Conservation (phyloP, 441 rosid genomes). For the Dalechampia spathulata region DNA sequence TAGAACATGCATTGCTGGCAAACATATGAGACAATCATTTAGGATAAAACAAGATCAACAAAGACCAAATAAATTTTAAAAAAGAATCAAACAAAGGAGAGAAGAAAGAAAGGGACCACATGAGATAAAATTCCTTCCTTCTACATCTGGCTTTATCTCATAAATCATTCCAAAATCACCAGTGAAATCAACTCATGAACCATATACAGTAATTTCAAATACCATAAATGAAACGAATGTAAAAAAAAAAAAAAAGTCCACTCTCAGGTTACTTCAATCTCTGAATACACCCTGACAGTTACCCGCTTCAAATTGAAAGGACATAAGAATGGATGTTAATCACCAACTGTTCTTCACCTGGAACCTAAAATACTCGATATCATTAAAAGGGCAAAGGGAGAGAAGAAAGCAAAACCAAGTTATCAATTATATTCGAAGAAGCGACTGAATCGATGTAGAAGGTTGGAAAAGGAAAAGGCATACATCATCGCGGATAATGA, state of each 20-base stretch:
- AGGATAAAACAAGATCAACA: neutral
- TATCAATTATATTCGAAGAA: slow-evolving; percentile 20
- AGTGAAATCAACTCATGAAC: neutral
- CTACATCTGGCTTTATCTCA: neutral
- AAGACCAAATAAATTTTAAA: neutral
- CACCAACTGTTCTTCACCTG: neutral
- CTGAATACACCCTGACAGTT: slow-evolving; percentile 3
- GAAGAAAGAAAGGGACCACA: slow-evolving; percentile 4
- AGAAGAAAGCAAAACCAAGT: slow-evolving; percentile 14
- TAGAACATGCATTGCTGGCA: slow-evolving; percentile 1
- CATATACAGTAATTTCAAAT: neutral
- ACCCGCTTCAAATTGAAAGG: slow-evolving; percentile 1
- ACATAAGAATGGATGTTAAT: neutral
- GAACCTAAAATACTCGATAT: neutral
- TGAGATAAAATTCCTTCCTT: neutral
- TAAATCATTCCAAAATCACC: neutral
- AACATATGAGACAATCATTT: slow-evolving; percentile 10
- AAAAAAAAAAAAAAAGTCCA: neutral
- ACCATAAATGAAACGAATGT: neutral
- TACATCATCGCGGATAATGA: slow-evolving; percentile 20
- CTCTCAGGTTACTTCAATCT: no score
- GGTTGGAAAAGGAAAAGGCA: slow-evolving; percentile 14
- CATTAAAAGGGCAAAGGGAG: neutral
- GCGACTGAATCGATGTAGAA: slow-evolving; percentile 17
- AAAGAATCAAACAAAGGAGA: neutral